These are phyloP conservation scores for Colletotrichum musicola DNA, from an alignment of 2,329 filamentous ascomycete genomes.

Conservation along the genomic window DNA sequence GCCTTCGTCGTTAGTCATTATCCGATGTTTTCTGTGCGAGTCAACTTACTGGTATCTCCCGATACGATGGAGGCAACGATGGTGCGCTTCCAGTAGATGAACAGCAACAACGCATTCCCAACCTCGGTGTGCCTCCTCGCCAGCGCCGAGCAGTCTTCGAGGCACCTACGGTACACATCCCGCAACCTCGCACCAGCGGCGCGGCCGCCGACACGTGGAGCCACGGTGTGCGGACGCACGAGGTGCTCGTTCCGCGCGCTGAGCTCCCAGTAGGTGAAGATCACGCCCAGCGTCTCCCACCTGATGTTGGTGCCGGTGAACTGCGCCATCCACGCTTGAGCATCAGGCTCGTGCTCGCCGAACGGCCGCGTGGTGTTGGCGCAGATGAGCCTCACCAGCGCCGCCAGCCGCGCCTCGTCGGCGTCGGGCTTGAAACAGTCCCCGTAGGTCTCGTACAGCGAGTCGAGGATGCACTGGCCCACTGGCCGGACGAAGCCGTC, in stretches of 20 bases:
- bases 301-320: slow-evolving; percentile 15
- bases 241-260: slow-evolving; percentile 14
- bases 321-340: slow-evolving; percentile 31
- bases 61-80: slow-evolving; percentile 53
- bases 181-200: slow-evolving; percentile 26
- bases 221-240: slow-evolving; percentile 29
- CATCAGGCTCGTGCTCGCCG: slow-evolving; percentile 28
- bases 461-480: slow-evolving; percentile 24
- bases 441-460: slow-evolving; percentile 41
- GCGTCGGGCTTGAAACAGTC: slow-evolving; percentile 39
- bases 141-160: slow-evolving; percentile 51
- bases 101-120: slow-evolving; percentile 55
- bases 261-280: slow-evolving; percentile 40
- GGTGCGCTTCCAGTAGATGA: slow-evolving; percentile 49
- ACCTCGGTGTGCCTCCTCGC: slow-evolving; percentile 39
- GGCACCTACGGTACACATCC: slow-evolving; percentile 46
- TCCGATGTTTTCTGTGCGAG: not conserved
- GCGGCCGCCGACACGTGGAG: slow-evolving; percentile 30
- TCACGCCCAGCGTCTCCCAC: slow-evolving; percentile 37
- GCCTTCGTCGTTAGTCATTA: slow-evolving; percentile 41
- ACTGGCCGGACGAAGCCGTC: slow-evolving; percentile 42
- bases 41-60: slow-evolving; percentile 54
- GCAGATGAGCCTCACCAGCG: slow-evolving; percentile 42
- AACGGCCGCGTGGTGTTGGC: slow-evolving; percentile 40
- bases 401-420: slow-evolving; percentile 22